Evolutionary conservation across 2,329 filamentous ascomycete species (phyloP), one percentile per base, ranked within the genome.

Genomic region (Talaromyces sp.): DNA sequence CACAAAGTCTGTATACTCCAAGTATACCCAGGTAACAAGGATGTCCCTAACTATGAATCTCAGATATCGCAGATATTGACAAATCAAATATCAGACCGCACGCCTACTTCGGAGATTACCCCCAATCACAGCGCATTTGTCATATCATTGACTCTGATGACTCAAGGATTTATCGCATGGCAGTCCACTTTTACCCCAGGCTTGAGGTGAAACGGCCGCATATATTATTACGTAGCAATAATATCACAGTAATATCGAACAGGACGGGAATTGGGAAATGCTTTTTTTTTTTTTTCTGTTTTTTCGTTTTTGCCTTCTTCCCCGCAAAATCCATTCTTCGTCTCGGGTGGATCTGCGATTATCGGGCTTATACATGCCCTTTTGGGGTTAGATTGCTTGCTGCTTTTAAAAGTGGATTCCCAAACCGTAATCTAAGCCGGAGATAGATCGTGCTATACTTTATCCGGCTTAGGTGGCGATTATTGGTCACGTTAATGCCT

Each of bases 61-160:
- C 7, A 28, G 25, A 28, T 28, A 28, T 28, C 25, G n/a, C n/a
- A 28, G 45, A 48, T 48, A 35, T 48, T 48, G 45, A 52, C 48
- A 39, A 52, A 52, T 52, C 13, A 39, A 17, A 39, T 39, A 13
- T 17, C 36, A 13, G n/a, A 39, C 15, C 9, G 13, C 19, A 13
- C 36, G 35, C 55, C 55, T 57, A n/a, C 48, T 54, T 58, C 52
- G 57, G 57, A 59, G 57, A 52, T 56, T 52, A 21, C 17, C 51
- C 22, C 57, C 57, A 55, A 59, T 55, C 51, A 58, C 50, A 55
- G 45, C 22, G 2, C 37, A 37, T 50, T 28, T 41, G 53, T 54
- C 50, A 46, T 54, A 25, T 22, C 33, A 8, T 37, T 52, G 35
- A 39, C 31, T 37, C 33, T 36, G 25, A 22, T 51, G 13, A 41